These are phyloP conservation scores for Epichloe sibirici DNA, from an alignment of 2,329 filamentous ascomycete species.

Conservation along the genomic window DNA sequence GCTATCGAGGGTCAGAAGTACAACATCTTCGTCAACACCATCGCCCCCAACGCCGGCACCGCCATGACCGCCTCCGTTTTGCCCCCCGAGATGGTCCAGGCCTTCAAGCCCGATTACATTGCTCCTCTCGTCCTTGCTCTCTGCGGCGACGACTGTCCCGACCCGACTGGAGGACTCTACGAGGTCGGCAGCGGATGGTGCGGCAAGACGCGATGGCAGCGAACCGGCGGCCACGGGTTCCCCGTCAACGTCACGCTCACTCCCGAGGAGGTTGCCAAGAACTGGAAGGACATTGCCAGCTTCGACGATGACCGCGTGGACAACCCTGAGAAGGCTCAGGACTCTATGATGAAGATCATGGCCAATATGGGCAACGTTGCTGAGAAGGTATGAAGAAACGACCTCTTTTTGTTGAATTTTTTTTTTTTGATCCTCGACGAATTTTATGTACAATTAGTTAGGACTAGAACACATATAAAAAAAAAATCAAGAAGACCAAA, in stretches of 20 bases:
- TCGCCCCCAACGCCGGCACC: slow-evolving; percentile 93
- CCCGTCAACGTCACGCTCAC: slow-evolving; percentile 72
- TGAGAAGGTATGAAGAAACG: slow-evolving; percentile 44
- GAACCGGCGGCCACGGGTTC: slow-evolving; percentile 81
- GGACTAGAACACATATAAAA: slow-evolving; percentile 9
- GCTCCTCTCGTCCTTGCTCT: slow-evolving; percentile 84
- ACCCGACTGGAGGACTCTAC: slow-evolving; percentile 76
- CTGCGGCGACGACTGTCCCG: slow-evolving; percentile 71
- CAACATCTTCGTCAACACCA: slow-evolving; percentile 97
- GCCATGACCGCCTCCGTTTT: slow-evolving; percentile 89
- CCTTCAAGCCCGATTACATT: slow-evolving; percentile 98
- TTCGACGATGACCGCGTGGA: slow-evolving; percentile 84
- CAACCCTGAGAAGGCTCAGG: slow-evolving; percentile 67
- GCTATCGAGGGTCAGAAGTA: slow-evolving; percentile 91
- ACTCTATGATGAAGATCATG: slow-evolving; percentile 63
- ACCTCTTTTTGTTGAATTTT: slow-evolving; percentile 11
- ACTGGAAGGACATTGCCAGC: slow-evolving; percentile 68
- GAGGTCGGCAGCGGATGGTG: slow-evolving; percentile 94
- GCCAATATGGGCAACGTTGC: slow-evolving; percentile 75
- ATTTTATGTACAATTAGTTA: slow-evolving; percentile 10
- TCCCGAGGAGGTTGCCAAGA: slow-evolving; percentile 67
- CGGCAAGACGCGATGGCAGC: slow-evolving; percentile 88
- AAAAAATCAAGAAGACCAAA: background rate
- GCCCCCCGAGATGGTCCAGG: slow-evolving; percentile 97
- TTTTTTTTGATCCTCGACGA: background rate